Percentiles rank a stretch among this genome's conserved stretches.
Conservation (phyloP, 805 yeast species). For the Ogataea allantospora region DNA sequence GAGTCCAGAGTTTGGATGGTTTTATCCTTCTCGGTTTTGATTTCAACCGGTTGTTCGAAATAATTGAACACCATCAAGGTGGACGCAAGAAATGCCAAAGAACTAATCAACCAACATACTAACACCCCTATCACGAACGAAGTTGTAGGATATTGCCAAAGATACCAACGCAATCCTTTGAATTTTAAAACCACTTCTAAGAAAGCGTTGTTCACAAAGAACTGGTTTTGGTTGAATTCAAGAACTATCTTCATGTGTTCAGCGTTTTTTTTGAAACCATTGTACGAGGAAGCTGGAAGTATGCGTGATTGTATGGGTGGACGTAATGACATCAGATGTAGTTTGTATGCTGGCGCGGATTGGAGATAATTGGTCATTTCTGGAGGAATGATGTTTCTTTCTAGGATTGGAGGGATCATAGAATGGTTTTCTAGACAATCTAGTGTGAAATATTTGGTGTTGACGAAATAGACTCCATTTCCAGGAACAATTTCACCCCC, state of each 20-base stretch:
- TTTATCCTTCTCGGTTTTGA: slow-evolving; percentile 17
- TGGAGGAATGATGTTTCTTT: slow-evolving; percentile 17
- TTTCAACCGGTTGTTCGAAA: slow-evolving; percentile 2
- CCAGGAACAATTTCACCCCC: slow-evolving; percentile 14
- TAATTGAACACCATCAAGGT: slow-evolving; percentile 28
- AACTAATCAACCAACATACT: slow-evolving; percentile 38
- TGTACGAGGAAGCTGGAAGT: slow-evolving; percentile 2
- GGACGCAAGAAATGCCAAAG: slow-evolving; percentile 32
- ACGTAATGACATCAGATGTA: slow-evolving; percentile 11
- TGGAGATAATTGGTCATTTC: slow-evolving; percentile 8
- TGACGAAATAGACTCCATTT: slow-evolving; percentile 20
- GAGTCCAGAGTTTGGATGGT: neutral
- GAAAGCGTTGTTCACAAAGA: slow-evolving; percentile 16
- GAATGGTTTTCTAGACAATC: slow-evolving; percentile 12
- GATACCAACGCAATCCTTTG: slow-evolving; percentile 42
- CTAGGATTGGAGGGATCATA: slow-evolving; percentile 18
- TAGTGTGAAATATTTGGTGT: slow-evolving; percentile 16
- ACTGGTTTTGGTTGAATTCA: slow-evolving; percentile 22
- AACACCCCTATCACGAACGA: slow-evolving; percentile 38
- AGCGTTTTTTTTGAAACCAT: slow-evolving; percentile 8
- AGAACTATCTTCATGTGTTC: slow-evolving; percentile 22
- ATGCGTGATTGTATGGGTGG: slow-evolving; percentile 13
- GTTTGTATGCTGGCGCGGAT: slow-evolving; percentile 6
- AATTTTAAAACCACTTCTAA: slow-evolving; percentile 36
- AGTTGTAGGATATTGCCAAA: slow-evolving; percentile 35